These are phyloP conservation scores for Wickerhamomyces sp. DNA, from an alignment of 1,139 yeast species.

Conservation along the genomic window DNA sequence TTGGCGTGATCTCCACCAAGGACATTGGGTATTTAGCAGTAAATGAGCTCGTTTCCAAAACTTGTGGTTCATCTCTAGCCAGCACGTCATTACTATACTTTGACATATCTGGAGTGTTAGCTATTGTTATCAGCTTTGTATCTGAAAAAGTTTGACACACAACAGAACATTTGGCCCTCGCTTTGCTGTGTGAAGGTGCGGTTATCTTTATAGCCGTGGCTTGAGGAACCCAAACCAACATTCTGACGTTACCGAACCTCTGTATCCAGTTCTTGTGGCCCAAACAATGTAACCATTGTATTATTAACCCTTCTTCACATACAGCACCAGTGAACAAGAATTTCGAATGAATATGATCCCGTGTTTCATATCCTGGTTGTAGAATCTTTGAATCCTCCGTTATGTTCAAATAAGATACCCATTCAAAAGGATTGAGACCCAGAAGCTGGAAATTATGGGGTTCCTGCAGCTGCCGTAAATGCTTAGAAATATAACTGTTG, in stretches of 20 bases:
- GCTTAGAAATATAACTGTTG: constrained; percentile 5
- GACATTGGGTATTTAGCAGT: constrained; percentile 24
- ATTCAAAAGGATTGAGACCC: constrained; percentile 51
- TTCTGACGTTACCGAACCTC: constrained; percentile 65
- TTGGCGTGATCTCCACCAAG: constrained; percentile 61
- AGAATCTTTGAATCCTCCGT: constrained; percentile 39
- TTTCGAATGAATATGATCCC: constrained; percentile 53
- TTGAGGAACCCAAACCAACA: constrained; percentile 61
- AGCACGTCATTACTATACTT: constrained; percentile 18
- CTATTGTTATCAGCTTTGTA: constrained; percentile 45
- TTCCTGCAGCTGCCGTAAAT: constrained; percentile 27
- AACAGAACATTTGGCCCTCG: constrained; percentile 54
- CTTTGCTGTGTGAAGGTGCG: constrained; percentile 41
- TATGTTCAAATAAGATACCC: constrained; percentile 53
- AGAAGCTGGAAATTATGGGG: constrained; percentile 15
- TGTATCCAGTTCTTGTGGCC: constrained; percentile 73
- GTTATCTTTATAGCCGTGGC: constrained; percentile 58
- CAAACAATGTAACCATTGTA: constrained; percentile 74
- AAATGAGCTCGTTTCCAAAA: constrained; percentile 18
- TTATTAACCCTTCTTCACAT: constrained; percentile 62
- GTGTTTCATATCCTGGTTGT: constrained; percentile 35
- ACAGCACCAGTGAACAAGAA: constrained; percentile 40
- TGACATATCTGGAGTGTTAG: constrained; percentile 25
- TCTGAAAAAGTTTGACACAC: constrained; percentile 59
- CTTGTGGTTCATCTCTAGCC: constrained; percentile 23